Evolutionary conservation across 768 basidiomycete species (phyloP).

Genomic region (Crassisporium funariophilum): DNA sequence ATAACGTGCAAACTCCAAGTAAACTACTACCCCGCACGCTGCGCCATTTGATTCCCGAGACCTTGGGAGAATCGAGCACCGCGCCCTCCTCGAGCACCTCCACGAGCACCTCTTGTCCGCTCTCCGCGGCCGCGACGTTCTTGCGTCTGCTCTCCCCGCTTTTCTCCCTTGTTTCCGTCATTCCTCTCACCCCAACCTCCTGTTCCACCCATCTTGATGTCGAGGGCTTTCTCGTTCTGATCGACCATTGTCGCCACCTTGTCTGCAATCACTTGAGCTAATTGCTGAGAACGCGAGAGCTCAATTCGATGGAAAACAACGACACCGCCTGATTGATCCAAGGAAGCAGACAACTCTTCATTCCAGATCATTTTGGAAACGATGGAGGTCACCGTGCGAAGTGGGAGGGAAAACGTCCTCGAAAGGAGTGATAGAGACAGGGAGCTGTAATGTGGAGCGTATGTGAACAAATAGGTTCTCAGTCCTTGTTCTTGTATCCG

Average conservation of each 20-base stretch:
- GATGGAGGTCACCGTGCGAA: conserved; percentile 82
- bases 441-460: conserved; percentile 90
- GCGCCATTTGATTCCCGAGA: conserved; percentile 75
- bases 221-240: conserved; percentile 88
- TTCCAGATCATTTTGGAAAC: conserved; percentile 99
- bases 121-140: conserved; percentile 79
- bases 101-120: conserved; percentile 61
- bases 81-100: conserved; percentile 70
- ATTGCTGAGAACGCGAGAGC: conserved; percentile 82
- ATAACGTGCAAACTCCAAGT: conserved; percentile 7
- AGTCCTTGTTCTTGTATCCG: conserved; percentile 98
- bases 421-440: conserved; percentile 88
- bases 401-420: conserved; percentile 82
- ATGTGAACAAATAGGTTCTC: conserved; percentile 97
- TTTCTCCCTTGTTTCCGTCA: conserved; percentile 75
- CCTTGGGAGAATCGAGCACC: conserved; percentile 85
- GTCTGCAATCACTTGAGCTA: conserved; percentile 89
- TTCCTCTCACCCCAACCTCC: conserved; percentile 66
- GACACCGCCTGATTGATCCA: conserved; percentile 89
- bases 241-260: conserved; percentile 85
- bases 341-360: conserved; percentile 89
- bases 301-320: conserved; percentile 94
- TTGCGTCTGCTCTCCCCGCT: conserved; percentile 77
- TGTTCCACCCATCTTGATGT: conserved; percentile 75
- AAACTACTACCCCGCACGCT: conserved; percentile 29